Conservation (phyloP, 1,139 yeast genomes). For the Lodderomyces beijingensis region DNA sequence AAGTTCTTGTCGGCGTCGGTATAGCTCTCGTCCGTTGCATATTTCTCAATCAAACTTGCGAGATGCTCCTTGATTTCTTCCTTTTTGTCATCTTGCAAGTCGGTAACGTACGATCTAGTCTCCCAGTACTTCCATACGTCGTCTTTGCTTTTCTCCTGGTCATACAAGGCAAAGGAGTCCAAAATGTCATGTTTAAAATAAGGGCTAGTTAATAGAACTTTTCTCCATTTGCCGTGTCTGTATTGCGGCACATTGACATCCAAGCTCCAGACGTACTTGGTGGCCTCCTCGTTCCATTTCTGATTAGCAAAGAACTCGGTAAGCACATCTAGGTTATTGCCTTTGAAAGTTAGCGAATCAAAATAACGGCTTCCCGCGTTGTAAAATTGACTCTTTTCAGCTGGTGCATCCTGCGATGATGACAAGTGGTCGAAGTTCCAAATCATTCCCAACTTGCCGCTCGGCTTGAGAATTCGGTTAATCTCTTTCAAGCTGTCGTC, state of each 20-base stretch:
- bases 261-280: conserved; percentile 22
- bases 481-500: conserved; percentile 46
- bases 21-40: conserved; percentile 18
- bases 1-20: conserved; percentile 10
- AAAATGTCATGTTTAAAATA: conserved; percentile 25
- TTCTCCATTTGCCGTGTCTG: conserved; percentile 48
- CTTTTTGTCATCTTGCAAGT: conserved; percentile 35
- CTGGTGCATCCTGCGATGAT: conserved; percentile 11
- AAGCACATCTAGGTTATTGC: conserved; percentile 11
- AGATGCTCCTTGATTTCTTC: conserved; percentile 25
- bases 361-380: conserved; percentile 11
- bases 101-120: conserved; percentile 56
- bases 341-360: conserved; percentile 1
- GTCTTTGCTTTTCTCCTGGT: conserved; percentile 25
- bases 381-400: conserved; percentile 7
- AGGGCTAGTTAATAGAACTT: conserved; percentile 26
- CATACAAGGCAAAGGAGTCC: conserved; percentile 30
- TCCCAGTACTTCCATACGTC: conserved; percentile 51
- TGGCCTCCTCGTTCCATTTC: conserved; percentile 25
- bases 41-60: conserved; percentile 18
- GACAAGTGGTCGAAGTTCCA: conserved; percentile 57
- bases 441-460: conserved; percentile 49
- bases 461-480: conserved; percentile 45
- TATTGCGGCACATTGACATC: conserved; percentile 55
- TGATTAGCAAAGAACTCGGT: conserved; percentile 11